Conservation (phyloP, 768 basidiomycete genomes). For the Dictyophora rubrovolvata region DNA sequence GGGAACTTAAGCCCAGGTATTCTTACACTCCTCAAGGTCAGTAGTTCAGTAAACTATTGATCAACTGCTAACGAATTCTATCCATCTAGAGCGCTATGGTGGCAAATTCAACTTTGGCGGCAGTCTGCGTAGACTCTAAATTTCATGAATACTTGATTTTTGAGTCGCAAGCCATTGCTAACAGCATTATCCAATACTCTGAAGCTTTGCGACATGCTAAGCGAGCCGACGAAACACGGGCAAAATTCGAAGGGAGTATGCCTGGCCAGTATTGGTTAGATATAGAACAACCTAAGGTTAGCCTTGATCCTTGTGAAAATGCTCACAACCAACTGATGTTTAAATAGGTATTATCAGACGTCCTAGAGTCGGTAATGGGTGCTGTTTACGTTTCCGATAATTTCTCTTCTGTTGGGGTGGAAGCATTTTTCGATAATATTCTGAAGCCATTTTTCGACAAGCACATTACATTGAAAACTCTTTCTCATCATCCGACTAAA, state of each 20-base stretch:
- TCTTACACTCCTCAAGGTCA: slow-evolving; percentile 70
- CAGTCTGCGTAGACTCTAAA: slow-evolving; percentile 61
- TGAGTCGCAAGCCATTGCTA: slow-evolving; percentile 42
- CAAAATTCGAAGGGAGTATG: slow-evolving; percentile 36
- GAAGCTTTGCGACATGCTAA: slow-evolving; percentile 35
- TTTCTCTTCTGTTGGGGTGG: slow-evolving; percentile 50
- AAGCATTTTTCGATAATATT: slow-evolving; percentile 55
- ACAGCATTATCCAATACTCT: slow-evolving; percentile 44
- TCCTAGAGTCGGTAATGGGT: slow-evolving; percentile 72
- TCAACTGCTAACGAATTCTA: background rate
- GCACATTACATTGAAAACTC: slow-evolving; percentile 60
- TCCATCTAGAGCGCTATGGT: slow-evolving; percentile 68
- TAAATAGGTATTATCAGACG: slow-evolving; percentile 60
- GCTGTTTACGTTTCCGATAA: slow-evolving; percentile 71
- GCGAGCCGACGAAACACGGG: slow-evolving; percentile 32
- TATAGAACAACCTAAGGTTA: slow-evolving; percentile 67
- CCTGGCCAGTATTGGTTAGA: slow-evolving; percentile 74
- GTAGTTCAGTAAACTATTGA: background rate
- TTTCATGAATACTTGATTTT: slow-evolving; percentile 52
- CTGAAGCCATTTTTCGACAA: slow-evolving; percentile 72
- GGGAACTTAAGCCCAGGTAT: slow-evolving; percentile 59
- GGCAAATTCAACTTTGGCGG: slow-evolving; percentile 67
- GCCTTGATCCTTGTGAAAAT: slow-evolving; percentile 7
- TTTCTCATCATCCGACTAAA: slow-evolving; percentile 71
- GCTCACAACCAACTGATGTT: background rate